Percentiles rank a stretch among this genome's conserved stretches.
These are phyloP conservation scores for Pythium sukuiense DNA, from an alignment of 352 stramenopile genomes.

Conservation along the genomic window DNA sequence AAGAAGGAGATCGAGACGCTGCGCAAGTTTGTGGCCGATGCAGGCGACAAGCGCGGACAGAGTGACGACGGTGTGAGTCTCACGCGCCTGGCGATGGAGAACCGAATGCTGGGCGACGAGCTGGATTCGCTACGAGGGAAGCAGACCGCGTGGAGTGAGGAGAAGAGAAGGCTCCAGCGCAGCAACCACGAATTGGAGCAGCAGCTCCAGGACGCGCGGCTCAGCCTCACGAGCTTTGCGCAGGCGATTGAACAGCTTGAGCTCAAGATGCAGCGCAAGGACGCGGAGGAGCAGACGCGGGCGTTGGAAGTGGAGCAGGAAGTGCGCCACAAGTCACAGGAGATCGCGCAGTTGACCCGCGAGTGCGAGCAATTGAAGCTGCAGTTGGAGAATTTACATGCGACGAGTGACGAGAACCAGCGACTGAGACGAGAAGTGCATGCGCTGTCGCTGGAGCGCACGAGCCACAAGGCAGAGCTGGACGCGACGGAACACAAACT, in stretches of 20 bases:
- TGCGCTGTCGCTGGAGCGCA: slow-evolving; percentile 34
- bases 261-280: slow-evolving; percentile 75
- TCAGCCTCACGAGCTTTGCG: slow-evolving; percentile 57
- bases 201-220: slow-evolving; percentile 57
- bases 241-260: slow-evolving; percentile 77
- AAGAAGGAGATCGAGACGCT: slow-evolving; percentile 67
- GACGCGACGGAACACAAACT: slow-evolving; percentile 5
- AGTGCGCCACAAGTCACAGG: slow-evolving; percentile 38
- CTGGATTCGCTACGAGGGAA: slow-evolving; percentile 47
- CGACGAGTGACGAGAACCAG: slow-evolving; percentile 12
- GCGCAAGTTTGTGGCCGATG: slow-evolving; percentile 28
- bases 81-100: slow-evolving; percentile 50
- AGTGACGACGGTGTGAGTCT: slow-evolving; percentile 25
- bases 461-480: slow-evolving; percentile 32
- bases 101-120: slow-evolving; percentile 57
- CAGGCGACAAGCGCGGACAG: slow-evolving; percentile 11
- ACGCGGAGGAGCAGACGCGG: slow-evolving; percentile 58
- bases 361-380: slow-evolving; percentile 32
- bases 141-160: slow-evolving; percentile 42
- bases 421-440: slow-evolving; percentile 17
- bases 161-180: slow-evolving; percentile 42
- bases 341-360: slow-evolving; percentile 30
- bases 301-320: slow-evolving; percentile 57
- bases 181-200: slow-evolving; percentile 52
- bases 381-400: slow-evolving; percentile 8